Percentiles rank a stretch among this genome's conserved stretches.
Conservation (phyloP, 495 filamentous ascomycete species). For the Aspergillus ellipticus region DNA sequence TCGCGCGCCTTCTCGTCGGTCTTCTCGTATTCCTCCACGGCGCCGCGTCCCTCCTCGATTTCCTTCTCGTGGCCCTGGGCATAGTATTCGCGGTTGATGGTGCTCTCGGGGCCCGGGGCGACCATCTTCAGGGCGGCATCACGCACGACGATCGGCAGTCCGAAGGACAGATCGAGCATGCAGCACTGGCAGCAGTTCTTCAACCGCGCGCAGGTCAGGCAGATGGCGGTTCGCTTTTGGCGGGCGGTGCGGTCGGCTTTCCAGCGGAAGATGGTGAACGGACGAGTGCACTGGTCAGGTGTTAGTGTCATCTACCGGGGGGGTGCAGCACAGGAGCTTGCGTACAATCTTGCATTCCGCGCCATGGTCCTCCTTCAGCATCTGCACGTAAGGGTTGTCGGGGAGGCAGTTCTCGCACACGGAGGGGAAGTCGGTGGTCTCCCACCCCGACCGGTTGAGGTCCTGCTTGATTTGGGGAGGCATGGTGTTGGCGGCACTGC, state of each 20-base stretch:
- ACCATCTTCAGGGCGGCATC: conserved; percentile 99
- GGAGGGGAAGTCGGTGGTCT: conserved; percentile 74
- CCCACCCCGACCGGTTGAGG: conserved; percentile 93
- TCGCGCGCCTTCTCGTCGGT: conserved; percentile 94
- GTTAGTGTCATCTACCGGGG: conserved; percentile 7
- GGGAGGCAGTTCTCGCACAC: conserved; percentile 80
- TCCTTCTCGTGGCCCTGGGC: conserved; percentile 95
- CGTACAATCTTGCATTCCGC: conserved; percentile 59
- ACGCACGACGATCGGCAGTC: conserved; percentile 85
- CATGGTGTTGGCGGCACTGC: conserved; percentile 17
- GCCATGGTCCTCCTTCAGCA: conserved; percentile 94
- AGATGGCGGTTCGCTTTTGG: conserved; percentile 85
- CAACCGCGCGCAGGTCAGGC: conserved; percentile 88
- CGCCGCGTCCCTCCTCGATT: conserved; percentile 82
- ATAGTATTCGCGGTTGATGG: conserved; percentile 94
- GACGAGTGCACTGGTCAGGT: conserved; percentile 68
- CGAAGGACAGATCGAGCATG: conserved; percentile 96
- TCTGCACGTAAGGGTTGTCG: conserved; percentile 96
- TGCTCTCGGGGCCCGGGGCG: conserved; percentile 82
- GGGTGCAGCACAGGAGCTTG: conserved; percentile 4
- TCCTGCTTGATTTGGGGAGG: conserved; percentile 86
- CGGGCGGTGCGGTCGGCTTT: conserved; percentile 84
- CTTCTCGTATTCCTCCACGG: conserved; percentile 89
- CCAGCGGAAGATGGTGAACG: conserved; percentile 95
- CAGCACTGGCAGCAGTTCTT: conserved; percentile 99